These are phyloP conservation scores for Vitis rupestris DNA, from an alignment of 164 flowering plant genomes.

Conservation along the genomic window DNA sequence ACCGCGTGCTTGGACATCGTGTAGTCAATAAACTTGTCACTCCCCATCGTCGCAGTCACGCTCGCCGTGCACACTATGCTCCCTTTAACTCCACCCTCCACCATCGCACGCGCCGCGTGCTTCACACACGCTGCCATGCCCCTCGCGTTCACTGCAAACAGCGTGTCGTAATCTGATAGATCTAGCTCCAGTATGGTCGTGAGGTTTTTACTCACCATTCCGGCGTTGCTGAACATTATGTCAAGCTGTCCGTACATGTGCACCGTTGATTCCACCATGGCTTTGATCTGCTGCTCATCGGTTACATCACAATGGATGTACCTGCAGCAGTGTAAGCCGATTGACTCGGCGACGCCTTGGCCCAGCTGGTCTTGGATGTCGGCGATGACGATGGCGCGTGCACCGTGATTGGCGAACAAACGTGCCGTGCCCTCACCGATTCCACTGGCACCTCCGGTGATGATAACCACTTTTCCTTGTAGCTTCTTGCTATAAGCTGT, in stretches of 20 bases:
- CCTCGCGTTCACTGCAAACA: constrained; percentile 32
- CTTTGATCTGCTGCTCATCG: constrained; percentile 34
- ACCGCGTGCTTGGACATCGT: constrained; percentile 54
- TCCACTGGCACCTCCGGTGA: no score
- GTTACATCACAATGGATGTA: constrained; percentile 41
- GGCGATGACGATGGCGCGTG: constrained; percentile 28
- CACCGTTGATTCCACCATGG: constrained; percentile 28
- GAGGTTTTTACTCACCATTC: constrained; percentile 12
- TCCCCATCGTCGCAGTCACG: constrained; percentile 22
- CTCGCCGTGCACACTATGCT: constrained; percentile 54
- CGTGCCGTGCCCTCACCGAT: constrained; percentile 12
- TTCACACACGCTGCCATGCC: constrained; percentile 50
- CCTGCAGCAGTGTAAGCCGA: constrained; percentile 21
- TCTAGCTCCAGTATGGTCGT: constrained; percentile 34
- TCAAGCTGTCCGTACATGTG: constrained; percentile 30
- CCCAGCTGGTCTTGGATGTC: constrained; percentile 47
- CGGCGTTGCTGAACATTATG: constrained; percentile 53
- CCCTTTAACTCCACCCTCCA: constrained; percentile 31
- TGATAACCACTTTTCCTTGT: no score
- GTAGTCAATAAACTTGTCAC: constrained; percentile 21
- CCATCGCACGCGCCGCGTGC: constrained; percentile 60
- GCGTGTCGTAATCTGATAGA: constrained; percentile 18
- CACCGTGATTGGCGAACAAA: constrained; percentile 31
- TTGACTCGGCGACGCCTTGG: constrained; percentile 25
- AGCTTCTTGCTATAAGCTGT: no score